Percentiles rank a stretch among this genome's conserved stretches.
These are phyloP conservation scores for Claviceps purpurea DNA, from an alignment of 2,329 filamentous ascomycete genomes.

Conservation along the genomic window DNA sequence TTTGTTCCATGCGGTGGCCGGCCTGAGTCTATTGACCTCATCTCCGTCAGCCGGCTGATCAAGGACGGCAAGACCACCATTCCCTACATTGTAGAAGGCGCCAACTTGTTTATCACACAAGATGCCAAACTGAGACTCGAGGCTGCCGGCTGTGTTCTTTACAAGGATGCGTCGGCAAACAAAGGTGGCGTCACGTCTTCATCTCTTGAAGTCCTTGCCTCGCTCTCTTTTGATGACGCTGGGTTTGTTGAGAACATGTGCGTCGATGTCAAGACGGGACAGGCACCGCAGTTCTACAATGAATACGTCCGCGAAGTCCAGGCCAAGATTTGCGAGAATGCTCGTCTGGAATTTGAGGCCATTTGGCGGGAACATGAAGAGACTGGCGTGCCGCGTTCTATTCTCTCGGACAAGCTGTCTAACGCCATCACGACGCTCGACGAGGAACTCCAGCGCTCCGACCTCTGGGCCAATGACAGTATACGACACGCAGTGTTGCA, in stretches of 20 bases:
- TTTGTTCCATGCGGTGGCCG: slow-evolving; percentile 96
- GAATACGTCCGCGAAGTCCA: slow-evolving; percentile 88
- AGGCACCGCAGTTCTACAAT: slow-evolving; percentile 80
- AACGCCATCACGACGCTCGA: slow-evolving; percentile 91
- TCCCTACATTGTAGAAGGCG: slow-evolving; percentile 93
- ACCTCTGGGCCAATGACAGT: slow-evolving; percentile 73
- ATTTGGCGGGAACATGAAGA: slow-evolving; percentile 90
- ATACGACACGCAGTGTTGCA: slow-evolving; percentile 66
- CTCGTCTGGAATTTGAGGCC: slow-evolving; percentile 87
- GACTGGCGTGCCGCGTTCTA: slow-evolving; percentile 65
- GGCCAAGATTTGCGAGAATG: slow-evolving; percentile 80
- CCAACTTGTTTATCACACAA: slow-evolving; percentile 97
- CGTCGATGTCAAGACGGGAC: slow-evolving; percentile 50
- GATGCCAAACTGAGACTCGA: slow-evolving; percentile 93
- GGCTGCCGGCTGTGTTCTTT: slow-evolving; percentile 85
- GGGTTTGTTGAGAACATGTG: slow-evolving; percentile 93
- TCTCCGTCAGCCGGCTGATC: slow-evolving; percentile 77
- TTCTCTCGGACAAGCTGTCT: slow-evolving; percentile 84
- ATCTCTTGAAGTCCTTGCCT: slow-evolving; percentile 88
- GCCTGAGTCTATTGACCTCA: slow-evolving; percentile 90
- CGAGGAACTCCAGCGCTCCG: slow-evolving; percentile 87
- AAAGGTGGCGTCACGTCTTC: slow-evolving; percentile 98
- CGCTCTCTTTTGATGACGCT: slow-evolving; percentile 82
- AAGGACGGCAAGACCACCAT: slow-evolving; percentile 75
- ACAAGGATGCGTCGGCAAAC: slow-evolving; percentile 97